Percentiles rank a stretch among this genome's conserved stretches.
Conservation (phyloP, 2,329 filamentous ascomycete species). For the Taxawa tesnikishii region DNA sequence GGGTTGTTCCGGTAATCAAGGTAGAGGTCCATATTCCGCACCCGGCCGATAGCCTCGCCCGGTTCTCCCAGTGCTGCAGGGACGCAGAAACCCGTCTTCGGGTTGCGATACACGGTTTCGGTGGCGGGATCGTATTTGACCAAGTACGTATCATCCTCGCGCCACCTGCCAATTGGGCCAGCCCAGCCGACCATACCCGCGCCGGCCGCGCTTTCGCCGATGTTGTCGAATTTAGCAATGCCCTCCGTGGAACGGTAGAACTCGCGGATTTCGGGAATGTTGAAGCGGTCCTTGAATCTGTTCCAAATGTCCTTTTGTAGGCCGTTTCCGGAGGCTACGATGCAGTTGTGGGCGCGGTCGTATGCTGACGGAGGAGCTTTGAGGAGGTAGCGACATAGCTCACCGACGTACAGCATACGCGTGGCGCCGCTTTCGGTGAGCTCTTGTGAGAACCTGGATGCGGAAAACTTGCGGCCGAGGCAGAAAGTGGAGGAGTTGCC, state of each 20-base stretch:
- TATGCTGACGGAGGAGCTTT: slow-evolving; percentile 51
- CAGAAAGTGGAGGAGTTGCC: slow-evolving; percentile 50
- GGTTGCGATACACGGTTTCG: slow-evolving; percentile 55
- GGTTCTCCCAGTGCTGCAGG: slow-evolving; percentile 46
- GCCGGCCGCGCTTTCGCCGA: slow-evolving; percentile 35
- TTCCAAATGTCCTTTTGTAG: slow-evolving; percentile 71
- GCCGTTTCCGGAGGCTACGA: slow-evolving; percentile 68
- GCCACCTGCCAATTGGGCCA: slow-evolving; percentile 35
- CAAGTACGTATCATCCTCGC: slow-evolving; percentile 22
- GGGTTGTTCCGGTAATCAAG: slow-evolving; percentile 38
- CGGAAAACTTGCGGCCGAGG: slow-evolving; percentile 69
- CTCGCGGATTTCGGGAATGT: slow-evolving; percentile 19
- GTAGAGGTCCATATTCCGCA: slow-evolving; percentile 11
- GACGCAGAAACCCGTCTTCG: slow-evolving; percentile 56
- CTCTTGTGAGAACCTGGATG: slow-evolving; percentile 63
- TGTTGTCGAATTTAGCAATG: slow-evolving; percentile 47
- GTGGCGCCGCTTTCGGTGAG: slow-evolving; percentile 57
- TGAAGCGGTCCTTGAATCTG: slow-evolving; percentile 58
- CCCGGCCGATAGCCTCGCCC: slow-evolving; percentile 58
- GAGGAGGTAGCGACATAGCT: slow-evolving; percentile 71
- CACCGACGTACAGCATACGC: slow-evolving; percentile 72
- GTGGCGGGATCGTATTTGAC: slow-evolving; percentile 61
- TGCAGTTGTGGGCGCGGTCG: slow-evolving; percentile 59
- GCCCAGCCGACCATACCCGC: slow-evolving; percentile 65
- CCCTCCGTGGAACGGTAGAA: slow-evolving; percentile 24